Percentiles rank a stretch among this genome's conserved stretches.
Evolutionary conservation across 352 stramenopile genomes (phyloP).

Genomic region (Globisporangium lucens): DNA sequence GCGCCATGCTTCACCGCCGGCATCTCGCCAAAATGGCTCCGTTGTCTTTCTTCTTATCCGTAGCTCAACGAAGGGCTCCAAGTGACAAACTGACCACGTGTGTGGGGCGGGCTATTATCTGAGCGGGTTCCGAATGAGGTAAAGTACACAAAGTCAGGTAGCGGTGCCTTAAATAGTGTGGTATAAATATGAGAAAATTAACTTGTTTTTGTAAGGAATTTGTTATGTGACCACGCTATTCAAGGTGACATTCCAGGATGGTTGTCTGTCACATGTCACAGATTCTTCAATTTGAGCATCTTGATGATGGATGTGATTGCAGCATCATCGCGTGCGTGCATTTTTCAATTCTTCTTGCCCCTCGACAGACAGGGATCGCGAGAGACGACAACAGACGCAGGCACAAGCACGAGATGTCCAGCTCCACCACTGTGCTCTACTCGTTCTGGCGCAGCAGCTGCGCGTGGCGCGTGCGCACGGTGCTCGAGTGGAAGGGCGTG

Average conservation of each 20-base stretch:
- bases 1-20: constrained; percentile 3
- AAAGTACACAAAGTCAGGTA: neutral
- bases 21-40: neutral
- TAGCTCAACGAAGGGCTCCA: neutral
- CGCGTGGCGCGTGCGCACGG: constrained; percentile 89
- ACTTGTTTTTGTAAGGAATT: neutral
- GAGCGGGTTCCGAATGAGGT: neutral
- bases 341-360: neutral
- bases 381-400: too few relatives aligned
- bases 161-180: neutral
- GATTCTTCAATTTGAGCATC: neutral
- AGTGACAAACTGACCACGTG: constrained; percentile 3
- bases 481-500: constrained; percentile 84
- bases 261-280: neutral
- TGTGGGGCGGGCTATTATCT: neutral
- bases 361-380: too few relatives aligned
- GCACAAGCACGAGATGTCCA: constrained; percentile 3
- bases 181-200: too few relatives aligned
- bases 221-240: neutral
- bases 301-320: neutral
- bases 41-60: neutral
- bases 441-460: constrained; percentile 88
- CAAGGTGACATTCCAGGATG: neutral
- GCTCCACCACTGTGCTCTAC: constrained; percentile 51
- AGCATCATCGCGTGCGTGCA: neutral